phyloP scores from a whole-genome alignment of 306 rosid genomes.

The Vigna reflexopilosa region DNA sequence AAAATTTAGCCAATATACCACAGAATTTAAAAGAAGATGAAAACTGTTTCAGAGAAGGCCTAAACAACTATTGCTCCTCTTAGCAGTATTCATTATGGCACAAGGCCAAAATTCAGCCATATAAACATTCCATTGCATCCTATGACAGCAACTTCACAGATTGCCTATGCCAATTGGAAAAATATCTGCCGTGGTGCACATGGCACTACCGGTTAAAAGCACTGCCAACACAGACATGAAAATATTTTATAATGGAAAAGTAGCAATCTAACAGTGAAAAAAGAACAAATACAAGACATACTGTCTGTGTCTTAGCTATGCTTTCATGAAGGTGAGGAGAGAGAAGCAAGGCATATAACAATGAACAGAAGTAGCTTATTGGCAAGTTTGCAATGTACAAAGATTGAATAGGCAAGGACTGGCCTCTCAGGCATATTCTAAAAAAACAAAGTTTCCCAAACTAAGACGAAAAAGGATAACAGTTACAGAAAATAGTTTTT shows the following conservation, averaged over 20 bases:
- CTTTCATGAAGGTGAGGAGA: neutral
- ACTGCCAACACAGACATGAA: neutral
- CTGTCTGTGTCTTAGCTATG: neutral
- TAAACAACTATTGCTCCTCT: neutral
- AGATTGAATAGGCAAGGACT: neutral
- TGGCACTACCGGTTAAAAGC: too few species aligned
- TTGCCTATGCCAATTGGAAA: too few species aligned
- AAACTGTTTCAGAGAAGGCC: neutral
- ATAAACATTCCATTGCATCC: too few species aligned
- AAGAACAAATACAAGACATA: neutral
- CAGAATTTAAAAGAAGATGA: neutral
- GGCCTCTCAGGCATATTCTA: neutral
- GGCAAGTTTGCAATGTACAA: neutral
- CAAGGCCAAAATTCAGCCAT: neutral
- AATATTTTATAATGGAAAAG: neutral
- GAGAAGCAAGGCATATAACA: neutral
- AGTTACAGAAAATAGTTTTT: neutral
- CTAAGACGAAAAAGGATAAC: neutral
- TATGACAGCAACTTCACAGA: too few species aligned
- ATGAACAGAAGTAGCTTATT: neutral
- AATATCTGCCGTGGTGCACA: too few species aligned
- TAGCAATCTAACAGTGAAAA: neutral
- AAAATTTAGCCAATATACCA: conserved; percentile 8
- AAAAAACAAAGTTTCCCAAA: neutral
- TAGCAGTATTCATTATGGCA: neutral